A percentile compares a stretch with the other conserved stretches of the same genome.
Evolutionary conservation across 352 stramenopile species (phyloP).

Genomic region (Globisporangium nagaii): DNA sequence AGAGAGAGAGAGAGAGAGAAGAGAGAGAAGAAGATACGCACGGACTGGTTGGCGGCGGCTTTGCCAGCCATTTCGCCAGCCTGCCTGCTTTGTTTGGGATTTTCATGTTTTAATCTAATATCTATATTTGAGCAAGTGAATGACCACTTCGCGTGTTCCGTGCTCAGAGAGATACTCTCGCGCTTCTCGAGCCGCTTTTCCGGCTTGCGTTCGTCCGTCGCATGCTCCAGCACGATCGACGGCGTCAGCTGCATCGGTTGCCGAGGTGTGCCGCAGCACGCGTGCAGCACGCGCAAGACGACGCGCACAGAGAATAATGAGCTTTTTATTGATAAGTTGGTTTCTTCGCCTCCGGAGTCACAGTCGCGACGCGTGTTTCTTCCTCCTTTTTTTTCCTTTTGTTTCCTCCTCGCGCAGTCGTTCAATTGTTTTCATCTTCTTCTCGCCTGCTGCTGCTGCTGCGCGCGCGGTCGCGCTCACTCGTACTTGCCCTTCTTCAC

Average conservation of each 20-base stretch:
- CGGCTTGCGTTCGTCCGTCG: no score
- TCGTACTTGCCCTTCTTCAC: constrained; percentile 43
- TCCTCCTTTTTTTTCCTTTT: background rate
- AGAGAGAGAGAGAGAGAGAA: constrained; percentile 24
- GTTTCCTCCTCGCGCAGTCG: background rate
- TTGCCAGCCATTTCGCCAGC: no score
- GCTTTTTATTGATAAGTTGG: background rate
- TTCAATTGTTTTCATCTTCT: background rate
- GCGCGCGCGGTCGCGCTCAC: constrained; percentile 11
- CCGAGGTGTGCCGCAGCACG: no score
- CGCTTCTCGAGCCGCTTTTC: no score
- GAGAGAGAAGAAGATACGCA: constrained; percentile 1
- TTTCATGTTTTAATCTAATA: constrained; percentile 50
- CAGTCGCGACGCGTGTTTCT: no score
- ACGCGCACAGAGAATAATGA: background rate
- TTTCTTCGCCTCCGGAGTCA: no score
- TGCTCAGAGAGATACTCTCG: constrained; percentile 2
- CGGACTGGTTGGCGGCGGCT: background rate
- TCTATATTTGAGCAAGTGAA: constrained; percentile 30
- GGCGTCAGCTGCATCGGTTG: no score
- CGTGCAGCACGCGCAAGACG: background rate
- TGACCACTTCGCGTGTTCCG: background rate
- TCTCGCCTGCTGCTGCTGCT: background rate
- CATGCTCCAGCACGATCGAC: no score
- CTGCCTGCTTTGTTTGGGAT: constrained; percentile 6